Evolutionary conservation across 331 rosid genomes (phyloP), one percentile per base, ranked within the genome.

Genomic region (Stylosanthes scabra): DNA sequence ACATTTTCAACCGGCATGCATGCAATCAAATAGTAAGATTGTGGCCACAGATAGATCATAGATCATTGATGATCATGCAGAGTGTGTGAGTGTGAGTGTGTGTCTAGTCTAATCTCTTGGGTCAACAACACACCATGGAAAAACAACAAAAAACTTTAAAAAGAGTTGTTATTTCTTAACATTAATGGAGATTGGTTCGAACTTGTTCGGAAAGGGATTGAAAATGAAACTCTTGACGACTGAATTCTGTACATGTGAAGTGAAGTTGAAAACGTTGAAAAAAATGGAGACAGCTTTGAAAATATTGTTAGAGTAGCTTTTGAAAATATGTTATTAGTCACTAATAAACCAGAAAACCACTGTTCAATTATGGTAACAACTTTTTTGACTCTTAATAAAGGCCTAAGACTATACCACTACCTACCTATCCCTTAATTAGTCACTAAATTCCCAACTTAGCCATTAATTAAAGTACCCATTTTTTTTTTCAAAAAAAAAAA

Each of bases 331-430:
- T 8, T 66, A 42, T 20, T 20, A 20, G 25, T 65, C 28, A 1
- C 52, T 31, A 31, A 41, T 31, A 71, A 71, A 67, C 74, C 83
- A 37, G 63, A 80, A 69, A 45, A 15, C 6, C 20, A 75, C 78
- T 64, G 44, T 63, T 64, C 7, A 40, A 46, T 16, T 56, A 9
- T 7, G 46, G 2, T 12, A 27, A 63, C 80, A 7, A 68, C 63
- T 74, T 73, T 65, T 67, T 80, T 74, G 62, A 80, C 67, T 45
- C 49, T 45, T 56, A 0, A 7, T 49, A 49, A 5, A 2, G 15
- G 9, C 67, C 7, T 11, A 29, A 6, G 2, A 40, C 60, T 59
- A 31, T 47, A 20, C 3, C 37, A 31, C 37, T 31, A 31, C 37
- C 37, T 31, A 31, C 37, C 37, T 14, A 1, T 11, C 28, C 15